phyloP scores from a whole-genome alignment of 768 basidiomycete genomes.

The Boletus rubescentipes region DNA sequence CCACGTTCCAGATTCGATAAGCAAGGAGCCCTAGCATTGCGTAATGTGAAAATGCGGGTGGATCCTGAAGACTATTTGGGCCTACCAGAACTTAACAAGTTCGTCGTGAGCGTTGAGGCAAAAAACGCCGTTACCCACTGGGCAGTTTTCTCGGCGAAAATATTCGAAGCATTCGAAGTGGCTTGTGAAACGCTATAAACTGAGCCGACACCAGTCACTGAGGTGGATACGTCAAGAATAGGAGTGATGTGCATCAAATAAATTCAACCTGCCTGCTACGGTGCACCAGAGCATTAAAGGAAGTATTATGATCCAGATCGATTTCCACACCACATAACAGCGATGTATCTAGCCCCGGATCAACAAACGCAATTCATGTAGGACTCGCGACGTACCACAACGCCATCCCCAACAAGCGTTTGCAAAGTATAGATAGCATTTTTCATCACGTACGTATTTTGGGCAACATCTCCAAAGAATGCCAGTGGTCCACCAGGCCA shows the following conservation, averaged over 20 bases:
- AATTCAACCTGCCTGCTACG: not conserved
- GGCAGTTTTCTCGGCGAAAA: not conserved
- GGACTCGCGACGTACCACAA: not conserved
- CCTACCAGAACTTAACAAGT: conserved; percentile 3
- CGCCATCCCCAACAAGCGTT: not conserved
- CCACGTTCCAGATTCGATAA: too few species aligned
- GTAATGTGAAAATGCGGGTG: not conserved
- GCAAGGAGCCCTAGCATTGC: not conserved
- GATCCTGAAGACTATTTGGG: not conserved
- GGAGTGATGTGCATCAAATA: not conserved
- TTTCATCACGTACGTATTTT: not conserved
- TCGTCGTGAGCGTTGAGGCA: not conserved
- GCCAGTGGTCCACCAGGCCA: not conserved
- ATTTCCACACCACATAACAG: not conserved
- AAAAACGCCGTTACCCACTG: conserved; percentile 1
- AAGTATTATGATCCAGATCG: not conserved
- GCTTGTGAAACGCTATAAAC: not conserved
- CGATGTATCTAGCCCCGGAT: not conserved
- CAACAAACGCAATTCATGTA: not conserved
- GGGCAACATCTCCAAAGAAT: too few species aligned
- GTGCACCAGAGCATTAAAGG: not conserved
- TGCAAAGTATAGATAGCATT: not conserved
- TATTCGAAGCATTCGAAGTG: not conserved
- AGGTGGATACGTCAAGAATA: not conserved
- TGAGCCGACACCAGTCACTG: not conserved